phyloP scores from a whole-genome alignment of 257 asterid species.

The Solanum paucissectum region DNA sequence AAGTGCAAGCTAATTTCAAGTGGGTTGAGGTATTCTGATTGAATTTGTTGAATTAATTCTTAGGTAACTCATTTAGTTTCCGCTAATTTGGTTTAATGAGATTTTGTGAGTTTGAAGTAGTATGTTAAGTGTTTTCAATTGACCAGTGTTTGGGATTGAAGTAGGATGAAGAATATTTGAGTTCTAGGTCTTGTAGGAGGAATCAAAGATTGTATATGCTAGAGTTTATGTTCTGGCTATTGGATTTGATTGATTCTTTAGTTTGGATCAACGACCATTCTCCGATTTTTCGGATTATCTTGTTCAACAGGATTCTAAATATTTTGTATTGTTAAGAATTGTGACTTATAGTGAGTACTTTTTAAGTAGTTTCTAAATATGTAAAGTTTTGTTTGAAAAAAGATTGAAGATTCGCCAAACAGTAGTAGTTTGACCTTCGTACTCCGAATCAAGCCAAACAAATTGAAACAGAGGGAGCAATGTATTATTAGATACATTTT shows the following conservation, averaged over 20 bases:
- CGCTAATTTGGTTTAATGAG: not conserved
- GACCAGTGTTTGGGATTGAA: not conserved
- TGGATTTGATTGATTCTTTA: not conserved
- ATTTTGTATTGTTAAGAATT: not conserved
- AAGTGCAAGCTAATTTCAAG: not conserved
- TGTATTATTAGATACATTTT: not conserved
- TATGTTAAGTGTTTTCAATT: not conserved
- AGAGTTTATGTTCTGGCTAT: not conserved
- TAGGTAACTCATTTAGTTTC: not conserved
- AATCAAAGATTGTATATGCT: not conserved
- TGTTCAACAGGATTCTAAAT: not conserved
- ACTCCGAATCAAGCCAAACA: not conserved
- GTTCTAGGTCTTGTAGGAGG: not conserved
- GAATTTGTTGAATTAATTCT: not conserved
- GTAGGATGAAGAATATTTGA: not conserved
- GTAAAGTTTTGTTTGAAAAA: not conserved
- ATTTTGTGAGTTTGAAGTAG: not conserved
- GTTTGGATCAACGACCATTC: not conserved
- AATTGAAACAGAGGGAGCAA: not conserved
- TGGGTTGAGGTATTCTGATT: not conserved
- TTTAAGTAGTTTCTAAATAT: not conserved
- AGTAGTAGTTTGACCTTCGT: not conserved
- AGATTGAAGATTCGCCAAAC: not conserved
- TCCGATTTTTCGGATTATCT: not conserved
- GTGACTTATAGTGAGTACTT: not conserved